phyloP scores from a whole-genome alignment of 306 rosid genomes.

The Mimosa pudica region DNA sequence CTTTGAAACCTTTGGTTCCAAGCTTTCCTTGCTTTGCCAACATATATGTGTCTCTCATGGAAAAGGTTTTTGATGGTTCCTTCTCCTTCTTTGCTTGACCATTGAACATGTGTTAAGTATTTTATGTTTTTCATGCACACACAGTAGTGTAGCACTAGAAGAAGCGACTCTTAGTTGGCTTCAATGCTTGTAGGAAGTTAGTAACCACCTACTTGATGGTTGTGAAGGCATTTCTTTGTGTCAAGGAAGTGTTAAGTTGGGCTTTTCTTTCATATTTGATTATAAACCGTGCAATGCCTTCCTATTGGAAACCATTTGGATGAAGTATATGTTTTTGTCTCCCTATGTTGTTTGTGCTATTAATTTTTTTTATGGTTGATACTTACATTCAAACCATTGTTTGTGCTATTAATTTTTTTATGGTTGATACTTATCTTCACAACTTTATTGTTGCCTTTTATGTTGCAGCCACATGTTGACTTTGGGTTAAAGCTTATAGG shows the following conservation, averaged over 20 bases:
- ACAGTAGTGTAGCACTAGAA: slow-evolving; percentile 11
- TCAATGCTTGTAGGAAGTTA: slow-evolving; percentile 11
- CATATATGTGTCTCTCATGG: slow-evolving; percentile 86
- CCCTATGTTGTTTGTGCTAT: background rate
- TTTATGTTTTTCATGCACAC: background rate
- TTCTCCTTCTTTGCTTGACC: background rate
- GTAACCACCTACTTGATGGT: slow-evolving; percentile 18
- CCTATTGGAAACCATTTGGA: background rate
- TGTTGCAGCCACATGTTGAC: slow-evolving; percentile 90
- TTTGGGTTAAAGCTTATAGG: slow-evolving; percentile 87
- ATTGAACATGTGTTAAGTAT: background rate
- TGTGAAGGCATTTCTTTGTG: slow-evolving; percentile 22
- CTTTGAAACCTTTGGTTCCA: slow-evolving; percentile 96
- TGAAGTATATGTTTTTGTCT: background rate
- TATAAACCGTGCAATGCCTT: slow-evolving; percentile 4
- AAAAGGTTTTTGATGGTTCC: slow-evolving; percentile 64
- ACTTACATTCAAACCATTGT: background rate
- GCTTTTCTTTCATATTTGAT: slow-evolving; percentile 4
- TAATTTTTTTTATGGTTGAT: slow-evolving; percentile 13
- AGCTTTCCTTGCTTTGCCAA: slow-evolving; percentile 96
- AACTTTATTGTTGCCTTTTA: slow-evolving; percentile 19
- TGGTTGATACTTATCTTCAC: slow-evolving; percentile 18
- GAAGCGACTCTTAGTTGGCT: slow-evolving; percentile 26
- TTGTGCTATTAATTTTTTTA: background rate
- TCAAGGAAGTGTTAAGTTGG: slow-evolving; percentile 9